phyloP scores from a whole-genome alignment of 129 eudicot genomes.

The Rutidosis leptorrhynchoides region DNA sequence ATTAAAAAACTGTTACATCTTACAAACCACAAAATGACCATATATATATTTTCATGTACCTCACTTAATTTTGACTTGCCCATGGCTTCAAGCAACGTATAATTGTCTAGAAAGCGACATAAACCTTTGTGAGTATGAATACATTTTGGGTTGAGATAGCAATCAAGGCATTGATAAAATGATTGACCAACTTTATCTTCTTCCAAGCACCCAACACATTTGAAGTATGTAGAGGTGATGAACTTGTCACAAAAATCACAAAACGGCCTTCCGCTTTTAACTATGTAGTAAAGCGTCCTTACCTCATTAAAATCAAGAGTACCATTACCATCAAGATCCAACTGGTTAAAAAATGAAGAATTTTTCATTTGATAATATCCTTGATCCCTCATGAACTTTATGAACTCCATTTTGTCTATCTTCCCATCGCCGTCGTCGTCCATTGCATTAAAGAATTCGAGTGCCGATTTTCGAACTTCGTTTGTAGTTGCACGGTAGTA shows the following conservation, averaged over 20 bases:
- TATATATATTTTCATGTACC: slow-evolving; percentile 18
- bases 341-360: slow-evolving; percentile 28
- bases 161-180: slow-evolving; percentile 28
- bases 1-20: background rate
- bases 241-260: slow-evolving; percentile 37
- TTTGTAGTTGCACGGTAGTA: slow-evolving; percentile 34
- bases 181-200: background rate
- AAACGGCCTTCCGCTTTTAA: slow-evolving; percentile 58
- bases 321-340: slow-evolving; percentile 35
- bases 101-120: slow-evolving; percentile 41
- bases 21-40: background rate
- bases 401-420: slow-evolving; percentile 38
- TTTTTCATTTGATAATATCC: slow-evolving; percentile 29
- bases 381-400: slow-evolving; percentile 33
- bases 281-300: slow-evolving; percentile 46
- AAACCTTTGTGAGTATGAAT: slow-evolving; percentile 24
- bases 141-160: slow-evolving; percentile 12
- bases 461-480: slow-evolving; percentile 26
- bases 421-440: slow-evolving; percentile 39
- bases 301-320: slow-evolving; percentile 47
- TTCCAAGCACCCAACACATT: slow-evolving; percentile 42
- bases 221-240: slow-evolving; percentile 34
- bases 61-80: slow-evolving; percentile 11
- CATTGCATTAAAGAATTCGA: slow-evolving; percentile 40
- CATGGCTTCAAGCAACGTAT: slow-evolving; percentile 37